Evolutionary conservation across 106 monocot genomes (phyloP).

Genomic region (Chionographis japonica): DNA sequence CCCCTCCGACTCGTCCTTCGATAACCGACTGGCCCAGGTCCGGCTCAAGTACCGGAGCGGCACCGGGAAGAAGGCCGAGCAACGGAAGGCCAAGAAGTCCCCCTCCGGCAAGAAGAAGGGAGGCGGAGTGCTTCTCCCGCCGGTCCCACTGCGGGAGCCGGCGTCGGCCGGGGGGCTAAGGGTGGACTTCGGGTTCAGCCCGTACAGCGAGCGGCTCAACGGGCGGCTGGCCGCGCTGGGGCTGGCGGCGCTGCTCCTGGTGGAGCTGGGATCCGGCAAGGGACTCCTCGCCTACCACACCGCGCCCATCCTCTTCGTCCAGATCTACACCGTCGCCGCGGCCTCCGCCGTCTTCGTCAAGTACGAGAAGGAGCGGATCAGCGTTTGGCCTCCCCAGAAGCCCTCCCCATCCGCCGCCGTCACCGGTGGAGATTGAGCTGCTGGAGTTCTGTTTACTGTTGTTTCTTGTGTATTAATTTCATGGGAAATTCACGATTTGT

Average conservation of each 20-base stretch:
- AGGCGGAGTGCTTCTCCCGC: conserved; percentile 60
- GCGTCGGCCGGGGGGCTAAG: conserved; percentile 30
- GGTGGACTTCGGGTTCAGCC: conserved; percentile 70
- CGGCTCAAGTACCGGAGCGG: conserved; percentile 83
- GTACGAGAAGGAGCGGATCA: conserved; percentile 79
- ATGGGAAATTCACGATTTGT: too few relatives aligned
- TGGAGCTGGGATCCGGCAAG: conserved; percentile 78
- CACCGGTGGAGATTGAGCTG: neutral
- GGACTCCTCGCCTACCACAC: conserved; percentile 61
- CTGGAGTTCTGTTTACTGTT: too few relatives aligned
- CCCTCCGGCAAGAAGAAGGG: conserved; percentile 15
- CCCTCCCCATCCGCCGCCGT: conserved; percentile 5
- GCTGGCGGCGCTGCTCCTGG: conserved; percentile 68
- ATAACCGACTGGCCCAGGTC: conserved; percentile 46
- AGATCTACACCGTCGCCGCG: conserved; percentile 70
- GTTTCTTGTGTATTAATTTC: too few relatives aligned
- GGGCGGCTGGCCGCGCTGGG: conserved; percentile 71
- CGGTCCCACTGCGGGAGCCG: conserved; percentile 49
- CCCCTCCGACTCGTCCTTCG: conserved; percentile 34
- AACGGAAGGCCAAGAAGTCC: conserved; percentile 39
- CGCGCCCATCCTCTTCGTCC: conserved; percentile 56
- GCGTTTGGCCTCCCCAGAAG: conserved; percentile 55
- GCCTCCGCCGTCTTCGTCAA: conserved; percentile 54
- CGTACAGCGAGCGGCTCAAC: conserved; percentile 81
- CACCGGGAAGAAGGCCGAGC: conserved; percentile 78